Percentiles rank a stretch among this genome's conserved stretches.
Conservation (phyloP, 176 grass and related monocot genomes). For the Carex parvula region DNA sequence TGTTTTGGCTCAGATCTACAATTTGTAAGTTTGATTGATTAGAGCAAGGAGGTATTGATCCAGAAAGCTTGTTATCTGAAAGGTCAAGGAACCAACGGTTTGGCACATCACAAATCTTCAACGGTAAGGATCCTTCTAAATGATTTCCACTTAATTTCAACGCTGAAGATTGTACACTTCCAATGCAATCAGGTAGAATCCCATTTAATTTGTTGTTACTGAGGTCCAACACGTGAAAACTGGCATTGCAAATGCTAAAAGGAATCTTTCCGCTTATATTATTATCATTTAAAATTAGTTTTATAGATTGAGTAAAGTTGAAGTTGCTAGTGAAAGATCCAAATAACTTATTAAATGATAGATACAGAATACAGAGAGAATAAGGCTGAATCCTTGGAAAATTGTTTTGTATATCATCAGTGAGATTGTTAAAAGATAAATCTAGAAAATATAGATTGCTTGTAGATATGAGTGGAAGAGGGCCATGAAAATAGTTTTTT, state of each 20-base stretch:
- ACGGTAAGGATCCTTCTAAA: not conserved
- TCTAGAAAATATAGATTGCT: not conserved
- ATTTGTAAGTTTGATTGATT: not conserved
- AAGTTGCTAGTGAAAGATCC: not conserved
- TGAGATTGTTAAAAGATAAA: constrained; percentile 19
- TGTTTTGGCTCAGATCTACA: constrained; percentile 15
- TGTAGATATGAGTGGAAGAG: not conserved
- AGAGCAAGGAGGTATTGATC: too few species aligned
- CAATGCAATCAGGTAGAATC: not conserved
- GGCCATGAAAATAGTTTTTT: not conserved
- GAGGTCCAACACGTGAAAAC: not conserved
- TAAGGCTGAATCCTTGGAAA: not conserved
- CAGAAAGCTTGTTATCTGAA: too few species aligned
- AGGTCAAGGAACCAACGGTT: too few species aligned
- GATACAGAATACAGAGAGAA: not conserved
- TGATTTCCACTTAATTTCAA: not conserved
- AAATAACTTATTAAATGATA: too few species aligned
- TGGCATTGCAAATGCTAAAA: not conserved
- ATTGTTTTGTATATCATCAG: constrained; percentile 18
- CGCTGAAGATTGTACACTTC: not conserved
- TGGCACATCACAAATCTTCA: not conserved
- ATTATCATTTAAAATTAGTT: too few species aligned
- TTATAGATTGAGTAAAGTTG: too few species aligned
- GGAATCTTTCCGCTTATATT: not conserved
- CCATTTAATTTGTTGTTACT: not conserved